Base-by-base conservation (phyloP, 2,329 filamentous ascomycete genomes). In the Metarhizium brunneum region DNA sequence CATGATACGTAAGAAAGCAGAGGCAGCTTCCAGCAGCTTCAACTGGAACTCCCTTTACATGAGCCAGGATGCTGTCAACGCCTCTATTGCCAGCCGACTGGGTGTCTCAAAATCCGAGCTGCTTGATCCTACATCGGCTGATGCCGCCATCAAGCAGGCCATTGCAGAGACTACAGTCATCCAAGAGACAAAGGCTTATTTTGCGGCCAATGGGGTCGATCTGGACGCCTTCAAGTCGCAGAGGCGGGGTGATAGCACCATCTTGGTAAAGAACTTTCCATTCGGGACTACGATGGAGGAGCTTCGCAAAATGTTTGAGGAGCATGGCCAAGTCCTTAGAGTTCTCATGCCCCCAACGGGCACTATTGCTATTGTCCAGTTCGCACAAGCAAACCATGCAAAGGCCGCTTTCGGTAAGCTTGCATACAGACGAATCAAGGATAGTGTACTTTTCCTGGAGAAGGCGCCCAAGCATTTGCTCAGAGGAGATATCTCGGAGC, bases 11-110 rank as follows among this genome's bases (percentile, higher is more conserved):
- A 88, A 88, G 65, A 95, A 89, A 72, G 81, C 86, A 52, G 87
- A 92, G 64, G 89, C 92, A 25, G 80, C 88, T 8, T 86, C 85
- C 35, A 84, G 81, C 51, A 84, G 82, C 1, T 97, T 97, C 74
- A 96, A 92, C 69, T 99, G 94, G 94, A 99, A 99, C 75, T 92
- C 92, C n/a, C 77, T 99, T n/a, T 99, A 94, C 71, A 95, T 99
- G 88, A 96, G 88, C 71, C 88, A 90, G 73, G 92, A 99, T 75
- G 90, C 94, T 52, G 91, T 99, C 53, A 92, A 96, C 72, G 85
- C 89, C 51, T 95, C 92, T 6, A 84, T 96, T 58, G 90, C 94
- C 50, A 84, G 86, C 66, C 87, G 92, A 54, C 79, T 99, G 56
- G 92, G 92, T 50, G 83, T 99, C 56, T 87, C 88, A 55, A 99